Base-by-base conservation (phyloP, 2,329 filamentous ascomycete genomes). In the Endoconidiophora laricicola region DNA sequence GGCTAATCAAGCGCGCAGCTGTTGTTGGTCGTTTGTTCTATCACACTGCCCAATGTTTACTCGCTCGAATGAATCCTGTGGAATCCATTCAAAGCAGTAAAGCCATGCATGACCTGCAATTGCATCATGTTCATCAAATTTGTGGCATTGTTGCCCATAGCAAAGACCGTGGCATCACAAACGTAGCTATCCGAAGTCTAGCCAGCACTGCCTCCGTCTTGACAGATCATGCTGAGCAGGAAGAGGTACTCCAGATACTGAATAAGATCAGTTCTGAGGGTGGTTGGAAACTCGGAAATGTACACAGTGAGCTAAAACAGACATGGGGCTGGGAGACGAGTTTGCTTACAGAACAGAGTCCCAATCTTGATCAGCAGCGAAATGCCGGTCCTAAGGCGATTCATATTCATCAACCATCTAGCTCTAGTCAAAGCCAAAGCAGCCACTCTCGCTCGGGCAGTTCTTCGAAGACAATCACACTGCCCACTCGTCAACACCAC, bases 91-190 rank as follows among this genome's bases (percentile, higher is more conserved):
- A 76, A 37, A 68, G 69, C 16, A 70, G 72, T 2, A 69, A 76
- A 3, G 81, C 86, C 53, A 85, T 90, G 76, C 75, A 74, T 44
- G 69, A 73, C 3, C 72, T 83, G 59, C 79, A 83, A 57, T 70
- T 81, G 45, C 76, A 78, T 54, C 86, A 95, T 60, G 82, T 86
- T 0, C 81, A 83, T 56, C 81, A 88, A 60, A 81, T 94, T 22
- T 95, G 88, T 60, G 90, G 90, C 12, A 93, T 96, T 54, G 79
- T 85, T 22, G 84, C 86, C 2, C 86, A 94, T 60, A 79, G 82
- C 47, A 84, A 87, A 58, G 86, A 94, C 60, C 73, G 77, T 23
- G 85, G 84, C 24, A 78, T 94, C 29, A 79, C 83, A 7, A 83
- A 78, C 46, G 79, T 94, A 7, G 85, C 85, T 2, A 76, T 91